Percentiles rank a stretch among this genome's conserved stretches.
Conservation (phyloP, 495 filamentous ascomycete genomes). For the Tuber brumale region DNA sequence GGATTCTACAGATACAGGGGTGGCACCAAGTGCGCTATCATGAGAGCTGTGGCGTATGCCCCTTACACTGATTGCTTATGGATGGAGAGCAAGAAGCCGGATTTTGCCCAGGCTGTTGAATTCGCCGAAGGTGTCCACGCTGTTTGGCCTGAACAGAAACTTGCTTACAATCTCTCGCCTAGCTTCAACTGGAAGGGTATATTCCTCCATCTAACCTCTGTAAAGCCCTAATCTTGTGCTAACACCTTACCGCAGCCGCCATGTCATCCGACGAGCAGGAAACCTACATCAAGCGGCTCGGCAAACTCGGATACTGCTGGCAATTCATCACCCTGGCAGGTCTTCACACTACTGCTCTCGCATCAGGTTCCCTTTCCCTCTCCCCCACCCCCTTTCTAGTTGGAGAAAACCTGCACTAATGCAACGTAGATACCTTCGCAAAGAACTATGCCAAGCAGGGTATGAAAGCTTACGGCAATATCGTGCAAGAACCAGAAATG, state of each 20-base stretch:
- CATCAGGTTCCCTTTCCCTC: slow-evolving; percentile 46
- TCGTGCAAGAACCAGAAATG: slow-evolving; percentile 97
- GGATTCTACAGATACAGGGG: slow-evolving; percentile 90
- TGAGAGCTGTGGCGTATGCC: slow-evolving; percentile 84
- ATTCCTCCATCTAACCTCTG: not conserved
- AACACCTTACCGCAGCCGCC: slow-evolving; percentile 49
- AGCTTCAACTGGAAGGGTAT: slow-evolving; percentile 94
- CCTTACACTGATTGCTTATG: slow-evolving; percentile 94
- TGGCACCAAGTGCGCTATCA: slow-evolving; percentile 85
- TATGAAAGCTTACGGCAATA: slow-evolving; percentile 94
- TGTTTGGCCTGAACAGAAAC: slow-evolving; percentile 94
- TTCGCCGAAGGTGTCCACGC: slow-evolving; percentile 92
- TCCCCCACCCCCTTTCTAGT: not conserved
- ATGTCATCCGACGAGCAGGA: slow-evolving; percentile 91
- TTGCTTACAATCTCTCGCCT: slow-evolving; percentile 94
- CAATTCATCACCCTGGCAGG: slow-evolving; percentile 99
- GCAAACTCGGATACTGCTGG: slow-evolving; percentile 89
- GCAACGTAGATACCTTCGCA: slow-evolving; percentile 62
- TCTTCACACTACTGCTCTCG: slow-evolving; percentile 88
- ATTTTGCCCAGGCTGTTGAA: slow-evolving; percentile 84
- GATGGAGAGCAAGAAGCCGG: slow-evolving; percentile 98
- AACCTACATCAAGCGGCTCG: slow-evolving; percentile 91
- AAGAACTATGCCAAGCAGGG: slow-evolving; percentile 71
- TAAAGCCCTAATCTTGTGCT: not conserved
- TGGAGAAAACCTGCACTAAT: not conserved